Evolutionary conservation across 768 basidiomycete species (phyloP), one percentile per base, ranked within the genome.

Genomic region (Chalciporus piperatus): DNA sequence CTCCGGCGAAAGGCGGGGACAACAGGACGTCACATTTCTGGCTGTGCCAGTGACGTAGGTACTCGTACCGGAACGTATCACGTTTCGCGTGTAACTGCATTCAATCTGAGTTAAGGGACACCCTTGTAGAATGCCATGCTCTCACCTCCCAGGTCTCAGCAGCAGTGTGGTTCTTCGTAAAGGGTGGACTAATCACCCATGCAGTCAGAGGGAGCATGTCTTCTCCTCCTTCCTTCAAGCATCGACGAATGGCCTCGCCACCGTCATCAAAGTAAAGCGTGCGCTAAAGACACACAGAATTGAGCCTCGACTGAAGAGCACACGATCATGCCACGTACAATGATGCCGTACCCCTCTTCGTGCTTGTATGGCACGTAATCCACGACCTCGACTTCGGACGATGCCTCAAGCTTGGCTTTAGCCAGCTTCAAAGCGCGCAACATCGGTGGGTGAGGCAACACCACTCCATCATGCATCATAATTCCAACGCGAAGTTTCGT

Each of bases 1-100:
- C 61, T 5, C 67, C 70, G 8, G 72, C 62, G 16, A 62, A 62
- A 5, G 59, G 64, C 7, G 75, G 72, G 22, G 61, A 69, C 6
- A 77, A 60, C 51, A 77, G 63, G 8, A 62, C 69, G 48, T 77
- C 75, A n/a, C 74, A 62, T 28, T 55, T 57, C 13, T 73, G 71
- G 12, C 63, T 58, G 47, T 70, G 68, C 69, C 68, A 76, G 50
- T 73, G 61, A 8, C 57, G 58, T n/a, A 69, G 59, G 19, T 67
- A 69, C 47, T 57, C 60, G 28, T 60, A 64, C 7, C 72, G 64
- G 51, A 68, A 70, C 5, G 19, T 32, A 33, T 70, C 70, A 27
- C 70, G 58, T 41, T 60, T 51, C 30, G 54, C 54, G 49, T 63
- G 58, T 14, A 69, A 58, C 48, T 63, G 33, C 20, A 17, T 8